phyloP scores from a whole-genome alignment of 2,329 filamentous ascomycete species.

The Phoma herbarum region DNA sequence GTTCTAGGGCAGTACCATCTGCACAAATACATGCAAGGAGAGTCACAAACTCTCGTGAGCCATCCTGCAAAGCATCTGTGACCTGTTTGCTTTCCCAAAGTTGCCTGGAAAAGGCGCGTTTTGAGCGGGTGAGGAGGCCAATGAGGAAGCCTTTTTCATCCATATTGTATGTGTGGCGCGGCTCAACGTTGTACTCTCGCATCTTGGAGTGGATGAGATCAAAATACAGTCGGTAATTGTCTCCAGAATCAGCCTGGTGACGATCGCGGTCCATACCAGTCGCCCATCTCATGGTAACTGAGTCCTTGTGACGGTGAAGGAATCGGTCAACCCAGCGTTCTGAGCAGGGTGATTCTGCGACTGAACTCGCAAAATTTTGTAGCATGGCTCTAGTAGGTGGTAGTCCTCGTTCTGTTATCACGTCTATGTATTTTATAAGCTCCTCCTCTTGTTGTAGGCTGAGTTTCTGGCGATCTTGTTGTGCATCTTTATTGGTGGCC shows the following conservation, averaged over 20 bases:
- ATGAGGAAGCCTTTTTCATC: too few relatives aligned
- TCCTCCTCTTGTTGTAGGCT: too few relatives aligned
- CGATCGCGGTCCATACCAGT: conserved; percentile 10
- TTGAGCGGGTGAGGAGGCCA: too few relatives aligned
- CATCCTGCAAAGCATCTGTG: conserved; percentile 41
- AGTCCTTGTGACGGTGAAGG: conserved; percentile 12
- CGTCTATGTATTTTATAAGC: too few relatives aligned
- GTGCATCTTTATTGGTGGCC: too few relatives aligned
- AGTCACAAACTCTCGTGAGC: not conserved
- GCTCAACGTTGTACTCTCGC: not conserved
- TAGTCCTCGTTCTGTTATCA: too few relatives aligned
- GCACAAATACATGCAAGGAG: not conserved
- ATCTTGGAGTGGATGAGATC: not conserved
- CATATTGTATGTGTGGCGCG: conserved; percentile 15
- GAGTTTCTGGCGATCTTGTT: too few relatives aligned
- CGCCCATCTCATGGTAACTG: conserved; percentile 6
- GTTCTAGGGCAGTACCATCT: not conserved
- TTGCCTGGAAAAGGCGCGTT: too few relatives aligned
- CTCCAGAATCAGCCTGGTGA: not conserved
- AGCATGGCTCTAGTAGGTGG: too few relatives aligned
- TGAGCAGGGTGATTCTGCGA: not conserved
- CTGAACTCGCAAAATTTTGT: too few relatives aligned
- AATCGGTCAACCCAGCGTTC: conserved; percentile 22
- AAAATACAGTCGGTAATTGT: not conserved
- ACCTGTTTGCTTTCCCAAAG: conserved; percentile 44